Conservation (phyloP, 2,329 filamentous ascomycete genomes). For the Penicillium sp. region DNA sequence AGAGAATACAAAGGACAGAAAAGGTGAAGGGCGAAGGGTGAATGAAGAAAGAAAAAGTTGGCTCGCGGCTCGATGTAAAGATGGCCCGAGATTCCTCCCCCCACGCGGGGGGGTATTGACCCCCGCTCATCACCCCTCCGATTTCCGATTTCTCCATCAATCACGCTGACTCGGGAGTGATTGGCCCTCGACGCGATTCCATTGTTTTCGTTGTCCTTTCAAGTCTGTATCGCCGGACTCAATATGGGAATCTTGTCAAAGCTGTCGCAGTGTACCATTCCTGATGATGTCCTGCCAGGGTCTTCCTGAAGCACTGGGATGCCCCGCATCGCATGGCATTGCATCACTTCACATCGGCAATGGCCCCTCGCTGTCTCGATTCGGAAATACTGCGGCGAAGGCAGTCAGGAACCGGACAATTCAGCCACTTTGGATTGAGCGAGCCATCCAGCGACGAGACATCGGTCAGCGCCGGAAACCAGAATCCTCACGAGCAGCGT, state of each 20-base stretch:
- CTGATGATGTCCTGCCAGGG: no score
- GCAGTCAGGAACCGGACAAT: neutral
- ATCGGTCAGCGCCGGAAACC: conserved; percentile 18
- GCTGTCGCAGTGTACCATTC: no score
- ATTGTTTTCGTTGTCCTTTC: neutral
- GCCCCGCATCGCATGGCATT: no score
- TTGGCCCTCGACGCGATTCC: neutral
- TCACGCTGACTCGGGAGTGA: conserved; percentile 7
- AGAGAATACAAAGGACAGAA: conserved; percentile 4
- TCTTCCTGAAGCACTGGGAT: neutral
- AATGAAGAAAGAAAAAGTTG: conserved; percentile 1
- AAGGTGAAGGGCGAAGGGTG: neutral
- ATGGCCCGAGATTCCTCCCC: conserved; percentile 6
- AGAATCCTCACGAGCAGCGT: conserved; percentile 12
- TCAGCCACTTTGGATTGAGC: neutral
- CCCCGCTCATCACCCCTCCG: neutral
- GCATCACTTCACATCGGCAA: conserved; percentile 6
- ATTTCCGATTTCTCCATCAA: conserved; percentile 25
- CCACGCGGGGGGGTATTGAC: conserved; percentile 14
- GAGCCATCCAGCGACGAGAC: neutral
- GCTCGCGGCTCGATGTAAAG: conserved; percentile 6
- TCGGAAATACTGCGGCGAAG: neutral
- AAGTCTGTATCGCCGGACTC: no score
- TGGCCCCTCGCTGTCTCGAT: neutral
- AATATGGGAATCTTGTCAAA: no score